These are phyloP conservation scores for Ilyonectria mors-panacis DNA, from an alignment of 2,329 filamentous ascomycete species.

Conservation along the genomic window DNA sequence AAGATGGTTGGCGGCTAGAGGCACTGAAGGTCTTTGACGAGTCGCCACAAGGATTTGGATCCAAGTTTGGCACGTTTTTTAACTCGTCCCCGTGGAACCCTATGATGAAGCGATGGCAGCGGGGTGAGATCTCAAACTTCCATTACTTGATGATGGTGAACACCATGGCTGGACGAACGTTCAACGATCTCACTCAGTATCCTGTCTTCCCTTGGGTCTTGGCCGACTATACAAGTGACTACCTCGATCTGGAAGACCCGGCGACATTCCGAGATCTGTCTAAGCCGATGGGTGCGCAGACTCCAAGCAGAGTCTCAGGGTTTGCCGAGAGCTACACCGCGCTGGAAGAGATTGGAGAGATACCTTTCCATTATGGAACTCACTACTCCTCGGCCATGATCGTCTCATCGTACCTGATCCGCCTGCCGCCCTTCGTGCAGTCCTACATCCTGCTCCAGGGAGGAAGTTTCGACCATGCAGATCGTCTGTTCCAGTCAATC, in stretches of 20 bases:
- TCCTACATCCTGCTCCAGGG: slow-evolving; percentile 95
- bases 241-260: slow-evolving; percentile 88
- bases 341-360: slow-evolving; percentile 92
- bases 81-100: slow-evolving; percentile 86
- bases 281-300: slow-evolving; percentile 97
- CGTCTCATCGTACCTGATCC: slow-evolving; percentile 95
- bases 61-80: slow-evolving; percentile 94
- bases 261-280: slow-evolving; percentile 90
- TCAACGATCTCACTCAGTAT: slow-evolving; percentile 98
- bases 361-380: slow-evolving; percentile 96
- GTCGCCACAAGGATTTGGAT: slow-evolving; percentile 77
- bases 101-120: slow-evolving; percentile 90
- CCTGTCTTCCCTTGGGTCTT: slow-evolving; percentile 98
- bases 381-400: slow-evolving; percentile 99
- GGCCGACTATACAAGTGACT: slow-evolving; percentile 94
- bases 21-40: slow-evolving; percentile 79
- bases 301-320: slow-evolving; percentile 79
- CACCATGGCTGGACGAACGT: slow-evolving; percentile 95
- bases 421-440: slow-evolving; percentile 95
- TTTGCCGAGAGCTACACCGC: slow-evolving; percentile 89
- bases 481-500: slow-evolving; percentile 94
- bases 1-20: slow-evolving; percentile 94
- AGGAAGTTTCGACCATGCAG: slow-evolving; percentile 96
- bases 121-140: slow-evolving; percentile 97
- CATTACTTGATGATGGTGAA: slow-evolving; percentile 99